phyloP scores from a whole-genome alignment of 2,329 filamentous ascomycete species.

The Alternaria triticimaculans region DNA sequence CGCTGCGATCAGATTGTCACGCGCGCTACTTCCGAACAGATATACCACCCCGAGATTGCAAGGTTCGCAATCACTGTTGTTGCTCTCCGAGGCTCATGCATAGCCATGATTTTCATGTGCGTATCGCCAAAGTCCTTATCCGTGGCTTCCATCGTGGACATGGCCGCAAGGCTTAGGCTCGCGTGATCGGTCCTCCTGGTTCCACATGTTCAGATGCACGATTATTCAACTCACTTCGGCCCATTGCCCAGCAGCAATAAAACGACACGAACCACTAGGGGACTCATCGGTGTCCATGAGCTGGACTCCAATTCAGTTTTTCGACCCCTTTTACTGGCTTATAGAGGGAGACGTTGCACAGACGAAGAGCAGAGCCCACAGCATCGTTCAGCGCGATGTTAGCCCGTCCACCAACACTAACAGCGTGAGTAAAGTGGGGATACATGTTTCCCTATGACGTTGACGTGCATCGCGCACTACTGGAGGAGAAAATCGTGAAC shows the following conservation, averaged over 20 bases:
- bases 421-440: neutral
- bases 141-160: neutral
- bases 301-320: neutral
- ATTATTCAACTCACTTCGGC: neutral
- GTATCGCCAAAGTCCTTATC: neutral
- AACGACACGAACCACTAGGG: neutral
- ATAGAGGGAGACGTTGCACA: neutral
- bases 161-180: neutral
- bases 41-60: neutral
- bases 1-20: neutral
- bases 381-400: neutral
- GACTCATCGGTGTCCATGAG: neutral
- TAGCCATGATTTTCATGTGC: neutral
- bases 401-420: neutral
- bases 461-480: neutral
- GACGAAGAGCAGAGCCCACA: neutral
- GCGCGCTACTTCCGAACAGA: neutral
- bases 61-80: neutral
- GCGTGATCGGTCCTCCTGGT: neutral
- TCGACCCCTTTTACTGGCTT: neutral
- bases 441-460: neutral
- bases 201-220: neutral
- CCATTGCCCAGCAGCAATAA: neutral
- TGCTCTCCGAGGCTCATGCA: neutral
- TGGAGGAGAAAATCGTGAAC: neutral